A percentile compares a stretch with the other conserved stretches of the same genome.
phyloP scores from a whole-genome alignment of 768 basidiomycete genomes.

The Amyloporia xantha region DNA sequence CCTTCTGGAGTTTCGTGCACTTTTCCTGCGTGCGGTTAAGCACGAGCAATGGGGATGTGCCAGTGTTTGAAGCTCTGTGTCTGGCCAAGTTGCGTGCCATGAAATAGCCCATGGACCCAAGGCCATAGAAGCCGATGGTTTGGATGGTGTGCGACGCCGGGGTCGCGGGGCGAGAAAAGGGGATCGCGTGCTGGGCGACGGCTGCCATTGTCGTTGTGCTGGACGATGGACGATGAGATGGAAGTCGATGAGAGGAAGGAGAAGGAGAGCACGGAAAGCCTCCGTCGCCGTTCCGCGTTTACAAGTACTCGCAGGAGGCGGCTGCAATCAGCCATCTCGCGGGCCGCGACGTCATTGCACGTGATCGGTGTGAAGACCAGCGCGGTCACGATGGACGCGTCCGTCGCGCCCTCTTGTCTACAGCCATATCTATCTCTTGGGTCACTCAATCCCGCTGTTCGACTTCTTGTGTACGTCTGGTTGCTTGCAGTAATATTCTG shows the following conservation, averaged over 20 bases:
- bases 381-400: no score
- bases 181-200: constrained; percentile 16
- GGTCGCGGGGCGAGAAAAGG: constrained; percentile 56
- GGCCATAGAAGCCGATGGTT: constrained; percentile 41
- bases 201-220: not conserved
- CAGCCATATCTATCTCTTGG: no score
- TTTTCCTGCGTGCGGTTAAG: constrained; percentile 72
- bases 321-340: not conserved
- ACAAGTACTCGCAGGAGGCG: no score
- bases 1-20: constrained; percentile 47
- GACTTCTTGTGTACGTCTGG: no score
- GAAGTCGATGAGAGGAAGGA: not conserved
- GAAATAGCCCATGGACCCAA: constrained; percentile 64
- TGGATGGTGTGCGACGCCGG: constrained; percentile 30
- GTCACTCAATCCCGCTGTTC: no score
- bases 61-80: constrained; percentile 30
- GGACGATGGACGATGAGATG: not conserved
- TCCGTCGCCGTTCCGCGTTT: not conserved
- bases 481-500: no score
- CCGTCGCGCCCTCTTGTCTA: no score
- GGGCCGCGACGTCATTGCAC: not conserved
- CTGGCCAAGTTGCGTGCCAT: constrained; percentile 81
- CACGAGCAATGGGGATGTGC: constrained; percentile 51
- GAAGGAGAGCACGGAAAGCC: no score
- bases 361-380: no score